Evolutionary conservation across 208 protist genomes (phyloP), one percentile per base, ranked within the genome.

Genomic region (Leishmania turanica): DNA sequence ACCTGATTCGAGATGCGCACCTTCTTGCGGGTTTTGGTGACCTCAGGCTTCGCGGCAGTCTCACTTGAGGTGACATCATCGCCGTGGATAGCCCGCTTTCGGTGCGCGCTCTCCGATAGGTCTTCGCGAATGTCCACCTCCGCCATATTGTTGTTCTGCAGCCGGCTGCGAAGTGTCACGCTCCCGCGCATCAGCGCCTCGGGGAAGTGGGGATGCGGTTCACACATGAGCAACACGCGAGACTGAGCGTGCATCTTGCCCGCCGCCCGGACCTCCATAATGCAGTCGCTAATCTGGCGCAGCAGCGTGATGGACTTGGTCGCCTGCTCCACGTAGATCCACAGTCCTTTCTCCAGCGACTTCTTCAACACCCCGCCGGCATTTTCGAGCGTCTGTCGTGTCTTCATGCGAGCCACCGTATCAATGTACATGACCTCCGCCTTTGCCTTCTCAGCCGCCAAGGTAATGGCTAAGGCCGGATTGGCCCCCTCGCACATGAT

Each of bases 271-370:
- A 91, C 89, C 74, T 95, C 92, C 49, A 71, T 81, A 72, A 97
- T 92, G 82, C 90, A 93, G 56, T 96, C 92, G 51, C 89, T 92
- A 17, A 97, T 71, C 79, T 95, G 95, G 15, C 84, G 88, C 40
- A 97, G 86, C 40, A 97, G 87, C 45, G 94, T 96, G 68, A 97
- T 97, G 21, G 94, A 97, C 83, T 97, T 97, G 75, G 94, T 96
- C 27, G 94, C 94, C 82, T 96, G 92, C 82, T 97, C 94, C 73
- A 97, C 90, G 79, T 93, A 97, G 76, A 97, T 95, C 92, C 94
- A 97, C 69, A 97, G 72, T 2, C 94, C 94, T 76, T 96, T 96
- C 77, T 96, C 88, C 40, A 97, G 84, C 3, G 94, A 97, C 80
- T 90, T 90, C 69, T 89, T 87, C 80, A 97, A 88, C 72, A 93